Conservation (phyloP, 148 eudicot genomes). For the Spergularia marina region DNA sequence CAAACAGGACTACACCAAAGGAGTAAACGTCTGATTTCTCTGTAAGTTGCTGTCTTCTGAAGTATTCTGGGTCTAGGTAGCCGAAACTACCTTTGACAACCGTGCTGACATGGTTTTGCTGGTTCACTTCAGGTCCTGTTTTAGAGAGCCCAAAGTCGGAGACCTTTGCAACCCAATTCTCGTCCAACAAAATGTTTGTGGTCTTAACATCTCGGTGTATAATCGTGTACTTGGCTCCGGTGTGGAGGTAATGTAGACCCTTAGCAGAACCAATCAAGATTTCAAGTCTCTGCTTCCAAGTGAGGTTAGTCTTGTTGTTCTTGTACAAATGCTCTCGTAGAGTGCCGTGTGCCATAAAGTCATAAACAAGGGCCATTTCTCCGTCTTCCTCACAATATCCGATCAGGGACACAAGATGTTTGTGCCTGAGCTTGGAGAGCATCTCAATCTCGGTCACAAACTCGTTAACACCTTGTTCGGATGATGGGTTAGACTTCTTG, state of each 20-base stretch:
- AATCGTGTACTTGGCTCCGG: constrained; percentile 54
- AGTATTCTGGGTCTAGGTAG: constrained; percentile 47
- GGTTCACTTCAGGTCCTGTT: constrained; percentile 48
- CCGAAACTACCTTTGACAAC: constrained; percentile 54
- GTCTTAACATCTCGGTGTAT: constrained; percentile 62
- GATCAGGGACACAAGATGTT: constrained; percentile 52
- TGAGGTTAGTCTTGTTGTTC: constrained; percentile 37
- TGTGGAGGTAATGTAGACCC: constrained; percentile 59
- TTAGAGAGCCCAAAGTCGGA: constrained; percentile 56
- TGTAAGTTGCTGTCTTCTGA: constrained; percentile 46
- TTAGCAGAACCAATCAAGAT: constrained; percentile 49
- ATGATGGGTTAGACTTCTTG: constrained; percentile 50
- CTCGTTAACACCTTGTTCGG: constrained; percentile 57
- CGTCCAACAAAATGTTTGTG: constrained; percentile 46
- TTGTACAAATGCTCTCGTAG: constrained; percentile 53
- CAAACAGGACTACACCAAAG: constrained; percentile 51
- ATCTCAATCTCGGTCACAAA: constrained; percentile 57
- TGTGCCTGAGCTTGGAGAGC: constrained; percentile 55
- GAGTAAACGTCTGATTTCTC: constrained; percentile 55
- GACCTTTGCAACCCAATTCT: constrained; percentile 50
- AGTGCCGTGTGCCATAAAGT: constrained; percentile 53
- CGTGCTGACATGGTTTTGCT: constrained; percentile 47
- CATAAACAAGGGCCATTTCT: constrained; percentile 60
- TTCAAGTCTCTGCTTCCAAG: constrained; percentile 56
- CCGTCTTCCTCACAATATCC: constrained; percentile 58